Percentiles rank a stretch among this genome's conserved stretches.
phyloP scores from a whole-genome alignment of 371 early-diverging fungal genomes.

The Capillidium heterosporum region DNA sequence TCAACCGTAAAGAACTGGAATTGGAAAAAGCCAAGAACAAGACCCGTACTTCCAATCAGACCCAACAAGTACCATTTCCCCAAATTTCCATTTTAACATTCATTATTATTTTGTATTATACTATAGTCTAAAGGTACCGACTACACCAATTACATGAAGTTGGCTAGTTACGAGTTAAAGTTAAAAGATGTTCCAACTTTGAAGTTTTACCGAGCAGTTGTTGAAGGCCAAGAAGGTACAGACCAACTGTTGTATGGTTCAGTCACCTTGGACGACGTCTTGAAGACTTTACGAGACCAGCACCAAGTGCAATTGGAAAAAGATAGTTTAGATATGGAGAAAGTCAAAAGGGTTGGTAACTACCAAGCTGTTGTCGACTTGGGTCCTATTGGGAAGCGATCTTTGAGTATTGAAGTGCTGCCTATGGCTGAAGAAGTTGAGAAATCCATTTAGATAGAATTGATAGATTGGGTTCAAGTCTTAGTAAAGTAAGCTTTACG shows the following conservation, averaged over 20 bases:
- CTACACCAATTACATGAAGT: neutral
- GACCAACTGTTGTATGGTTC: neutral
- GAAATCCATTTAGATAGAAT: too few relatives aligned
- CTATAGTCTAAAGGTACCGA: neutral
- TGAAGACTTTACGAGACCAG: neutral
- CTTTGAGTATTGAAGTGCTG: neutral
- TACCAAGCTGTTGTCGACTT: neutral
- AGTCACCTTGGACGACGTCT: neutral
- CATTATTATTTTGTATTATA: too few relatives aligned
- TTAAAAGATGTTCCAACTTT: neutral
- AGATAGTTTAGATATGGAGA: neutral
- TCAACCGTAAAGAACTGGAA: neutral
- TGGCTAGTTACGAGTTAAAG: neutral
- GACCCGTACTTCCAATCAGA: neutral
- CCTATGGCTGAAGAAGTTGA: neutral
- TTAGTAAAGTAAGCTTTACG: too few relatives aligned
- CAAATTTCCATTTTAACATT: neutral
- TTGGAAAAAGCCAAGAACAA: neutral
- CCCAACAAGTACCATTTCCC: neutral
- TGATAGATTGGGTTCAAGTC: too few relatives aligned
- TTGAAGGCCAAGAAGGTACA: neutral
- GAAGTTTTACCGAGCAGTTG: neutral
- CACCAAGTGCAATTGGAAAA: neutral
- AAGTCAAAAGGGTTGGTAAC: neutral
- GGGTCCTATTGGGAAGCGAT: neutral